Evolutionary conservation across 768 basidiomycete species (phyloP).

Genomic region (Termitomyces bulborhizus): DNA sequence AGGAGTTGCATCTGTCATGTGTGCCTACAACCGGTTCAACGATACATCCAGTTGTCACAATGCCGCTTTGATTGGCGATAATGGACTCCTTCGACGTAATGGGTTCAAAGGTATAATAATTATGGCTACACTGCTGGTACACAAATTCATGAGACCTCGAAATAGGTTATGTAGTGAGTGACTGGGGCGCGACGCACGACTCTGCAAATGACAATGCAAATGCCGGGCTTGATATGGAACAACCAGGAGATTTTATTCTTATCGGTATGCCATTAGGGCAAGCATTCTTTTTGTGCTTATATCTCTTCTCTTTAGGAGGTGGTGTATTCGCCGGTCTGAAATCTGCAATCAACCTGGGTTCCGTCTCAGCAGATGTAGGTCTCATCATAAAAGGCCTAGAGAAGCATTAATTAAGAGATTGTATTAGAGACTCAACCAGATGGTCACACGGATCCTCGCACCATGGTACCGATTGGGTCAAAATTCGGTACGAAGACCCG

Average conservation of each 20-base stretch:
- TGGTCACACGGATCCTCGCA: conserved; percentile 39
- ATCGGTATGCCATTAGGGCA: conserved; percentile 23
- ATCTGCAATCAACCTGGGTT: conserved; percentile 27
- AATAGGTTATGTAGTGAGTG: conserved; percentile 39
- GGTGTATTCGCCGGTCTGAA: conserved; percentile 27
- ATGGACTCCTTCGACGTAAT: conserved; percentile 29
- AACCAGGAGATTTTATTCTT: conserved; percentile 42
- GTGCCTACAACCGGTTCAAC: conserved; percentile 50
- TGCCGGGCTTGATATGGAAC: conserved; percentile 45
- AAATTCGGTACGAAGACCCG: conserved; percentile 26
- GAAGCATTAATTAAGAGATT: neutral
- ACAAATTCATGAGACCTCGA: neutral
- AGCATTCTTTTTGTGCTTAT: neutral
- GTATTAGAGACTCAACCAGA: conserved; percentile 34
- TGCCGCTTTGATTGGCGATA: conserved; percentile 36
- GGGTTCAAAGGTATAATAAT: conserved; percentile 35
- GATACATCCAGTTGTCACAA: conserved; percentile 64
- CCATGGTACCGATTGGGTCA: conserved; percentile 44
- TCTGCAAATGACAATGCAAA: conserved; percentile 39
- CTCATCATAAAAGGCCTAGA: neutral
- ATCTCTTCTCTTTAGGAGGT: conserved; percentile 23
- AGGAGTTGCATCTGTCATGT: conserved; percentile 45
- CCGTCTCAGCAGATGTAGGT: conserved; percentile 25
- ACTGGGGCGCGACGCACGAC: conserved; percentile 49
- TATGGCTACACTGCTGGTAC: neutral